Evolutionary conservation across 345 rosid genomes (phyloP).

Genomic region (Garcia nutans): DNA sequence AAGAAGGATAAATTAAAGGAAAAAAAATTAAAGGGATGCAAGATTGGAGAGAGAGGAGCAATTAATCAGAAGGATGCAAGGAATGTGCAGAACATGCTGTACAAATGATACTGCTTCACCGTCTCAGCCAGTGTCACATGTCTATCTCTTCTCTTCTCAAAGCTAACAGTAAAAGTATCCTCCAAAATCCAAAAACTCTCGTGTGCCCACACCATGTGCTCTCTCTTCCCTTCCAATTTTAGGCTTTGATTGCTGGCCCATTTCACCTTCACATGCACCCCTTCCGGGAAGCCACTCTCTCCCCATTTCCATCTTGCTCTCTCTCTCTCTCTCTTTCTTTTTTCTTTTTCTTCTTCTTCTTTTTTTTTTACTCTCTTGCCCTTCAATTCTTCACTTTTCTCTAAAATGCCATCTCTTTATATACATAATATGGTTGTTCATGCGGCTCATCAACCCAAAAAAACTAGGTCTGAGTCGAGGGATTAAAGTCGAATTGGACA

Average conservation of each 20-base stretch:
- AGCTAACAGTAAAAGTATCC: background rate
- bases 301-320: too few species aligned
- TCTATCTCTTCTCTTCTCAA: background rate
- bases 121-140: conserved; percentile 35
- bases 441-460: too few species aligned
- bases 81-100: conserved; percentile 70
- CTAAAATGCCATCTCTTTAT: background rate
- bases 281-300: conserved; percentile 39
- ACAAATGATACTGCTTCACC: conserved; percentile 47
- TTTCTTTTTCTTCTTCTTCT: background rate
- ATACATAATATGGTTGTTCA: too few species aligned
- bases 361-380: conserved; percentile 11
- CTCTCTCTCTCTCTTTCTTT: too few species aligned
- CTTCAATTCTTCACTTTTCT: background rate
- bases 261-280: conserved; percentile 66
- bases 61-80: conserved; percentile 36
- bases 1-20: too few species aligned
- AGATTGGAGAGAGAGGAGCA: background rate
- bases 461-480: too few species aligned
- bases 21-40: too few species aligned
- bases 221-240: background rate
- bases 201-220: background rate
- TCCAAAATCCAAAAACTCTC: background rate
- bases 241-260: conserved; percentile 60
- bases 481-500: too few species aligned